Conservation (phyloP, 768 basidiomycete species). For the Coprinellus aureogranulatus region DNA sequence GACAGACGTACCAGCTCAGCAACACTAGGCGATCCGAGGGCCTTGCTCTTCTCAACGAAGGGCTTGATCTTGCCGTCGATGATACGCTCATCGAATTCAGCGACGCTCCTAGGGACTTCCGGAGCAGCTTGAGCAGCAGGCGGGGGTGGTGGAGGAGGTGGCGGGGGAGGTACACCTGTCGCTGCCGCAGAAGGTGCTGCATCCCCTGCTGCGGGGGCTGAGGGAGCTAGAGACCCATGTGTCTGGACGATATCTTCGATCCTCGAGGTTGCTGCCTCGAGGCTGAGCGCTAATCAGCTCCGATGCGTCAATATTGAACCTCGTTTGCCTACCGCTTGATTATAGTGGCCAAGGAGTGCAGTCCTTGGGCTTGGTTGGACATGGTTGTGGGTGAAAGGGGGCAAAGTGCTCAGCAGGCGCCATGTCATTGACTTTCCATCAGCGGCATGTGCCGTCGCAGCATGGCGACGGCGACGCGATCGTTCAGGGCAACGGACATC, state of each 20-base stretch:
- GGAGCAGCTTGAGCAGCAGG: constrained; percentile 34
- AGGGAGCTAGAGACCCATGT: constrained; percentile 20
- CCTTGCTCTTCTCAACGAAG: constrained; percentile 68
- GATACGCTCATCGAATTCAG: constrained; percentile 72
- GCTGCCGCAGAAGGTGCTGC: constrained; percentile 14
- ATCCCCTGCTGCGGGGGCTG: constrained; percentile 7
- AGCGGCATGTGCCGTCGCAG: constrained; percentile 5
- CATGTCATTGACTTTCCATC: not conserved
- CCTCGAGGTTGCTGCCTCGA: constrained; percentile 90
- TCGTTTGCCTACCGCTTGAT: constrained; percentile 64
- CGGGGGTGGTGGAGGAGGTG: constrained; percentile 33
- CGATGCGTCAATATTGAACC: not conserved
- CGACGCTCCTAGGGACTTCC: constrained; percentile 56
- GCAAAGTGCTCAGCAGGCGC: not conserved
- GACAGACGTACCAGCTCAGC: constrained; percentile 67
- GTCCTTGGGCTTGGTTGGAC: constrained; percentile 41
- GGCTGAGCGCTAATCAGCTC: constrained; percentile 45
- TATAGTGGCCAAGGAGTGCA: constrained; percentile 77
- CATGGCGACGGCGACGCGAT: not conserved
- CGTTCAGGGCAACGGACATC: too few species aligned
- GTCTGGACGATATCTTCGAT: constrained; percentile 84
- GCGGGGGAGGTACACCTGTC: constrained; percentile 27
- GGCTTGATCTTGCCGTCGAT: constrained; percentile 72
- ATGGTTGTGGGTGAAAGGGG: constrained; percentile 13
- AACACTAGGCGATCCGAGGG: constrained; percentile 66